Evolutionary conservation across 2,329 filamentous ascomycete species (phyloP), one percentile per base, ranked within the genome.

Genomic region (Colletotrichum karsti): DNA sequence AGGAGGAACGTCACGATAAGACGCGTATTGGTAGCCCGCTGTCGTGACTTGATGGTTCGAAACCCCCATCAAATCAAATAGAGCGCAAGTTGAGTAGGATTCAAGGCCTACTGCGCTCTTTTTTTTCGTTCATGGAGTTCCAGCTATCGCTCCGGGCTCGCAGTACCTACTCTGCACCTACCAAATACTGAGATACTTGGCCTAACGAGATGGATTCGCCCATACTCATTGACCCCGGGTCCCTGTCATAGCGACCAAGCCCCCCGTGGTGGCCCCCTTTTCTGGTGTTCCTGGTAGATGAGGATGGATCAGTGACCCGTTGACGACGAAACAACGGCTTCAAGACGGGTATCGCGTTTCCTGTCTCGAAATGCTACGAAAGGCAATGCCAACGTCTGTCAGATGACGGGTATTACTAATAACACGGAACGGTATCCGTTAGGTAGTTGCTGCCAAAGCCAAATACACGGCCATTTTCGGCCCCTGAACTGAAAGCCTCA

Each of bases 261-360:
- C 60, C 41, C 53, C 53, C 63, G 57, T 62, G 57, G 28, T 50
- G 33, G 37, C 58, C 63, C 63, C 58, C 35, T 63, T 63, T 62
- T 63, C 22, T 41, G 50, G 35, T 37, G 57, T 63, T 35, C 41
- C 48, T 56, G 63, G 63, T 56, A 67, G 63, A 67, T 67, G 59
- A 56, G 63, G 37, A 62, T 50, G 63, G 63, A 62, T 62, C 63
- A 35, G 41, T 63, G 58, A 50, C 50, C 63, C 58, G 33, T 63
- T 35, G 48, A 48, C 58, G 58, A 63, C 63, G 58, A 63, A 67
- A 67, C 58, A 50, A 63, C 50, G 50, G 50, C 41, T 66, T 46
- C 58, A 48, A 62, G 57, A 37, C 58, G 57, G 48, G 37, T 28
- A 63, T 37, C 63, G 57, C 22, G 35, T 24, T 62, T 50, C 41